Evolutionary conservation across 257 asterid genomes (phyloP), one percentile per base, ranked within the genome.

Genomic region (Primulina tabacum): DNA sequence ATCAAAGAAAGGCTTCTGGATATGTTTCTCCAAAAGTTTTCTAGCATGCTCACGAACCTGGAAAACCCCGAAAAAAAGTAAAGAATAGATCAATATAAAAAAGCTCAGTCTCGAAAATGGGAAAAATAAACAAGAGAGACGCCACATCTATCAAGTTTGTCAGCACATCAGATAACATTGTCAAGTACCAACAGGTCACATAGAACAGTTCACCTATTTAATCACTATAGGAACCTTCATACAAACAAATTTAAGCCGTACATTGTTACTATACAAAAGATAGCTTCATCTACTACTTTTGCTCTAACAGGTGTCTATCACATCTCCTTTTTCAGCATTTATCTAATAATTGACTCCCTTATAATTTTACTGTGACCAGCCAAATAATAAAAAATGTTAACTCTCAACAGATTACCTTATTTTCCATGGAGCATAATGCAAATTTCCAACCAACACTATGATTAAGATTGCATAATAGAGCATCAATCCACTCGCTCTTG

Each of bases 401-500:
- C 57, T 62, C 37, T 26, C 74, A 59, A 65, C 43, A 73, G 18
- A 74, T 43, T 85, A 89, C 97, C 96, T 84, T 86, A 63, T 94
- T 94, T 81, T 94, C 99, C 99, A 91, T 91, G 33, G 99, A 94
- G 83, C 99, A 94, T 57, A 94, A 85, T 52, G 89, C 97, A 77
- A 94, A 94, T 84, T 88, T 94, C 97, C 97, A 94, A 67, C 97
- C 97, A 71, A 80, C 96, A 64, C 77, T 85, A 40, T 67, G 89
- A 76, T 91, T 94, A 75, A 94, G 95, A 78, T 94, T 94, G 90
- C 96, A 88, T 70, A 94, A 55, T 65, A 94, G 95, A 76, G 99
- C 97, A 80, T 94, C 97, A 76, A 94, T 94, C 99, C 99, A 94
- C 79, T 94, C 99, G 75, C 99, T 91, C 91, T 94, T 94, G 74